These are phyloP conservation scores for Xylariaceae sp. DNA, from an alignment of 2,329 filamentous ascomycete species.

Conservation along the genomic window DNA sequence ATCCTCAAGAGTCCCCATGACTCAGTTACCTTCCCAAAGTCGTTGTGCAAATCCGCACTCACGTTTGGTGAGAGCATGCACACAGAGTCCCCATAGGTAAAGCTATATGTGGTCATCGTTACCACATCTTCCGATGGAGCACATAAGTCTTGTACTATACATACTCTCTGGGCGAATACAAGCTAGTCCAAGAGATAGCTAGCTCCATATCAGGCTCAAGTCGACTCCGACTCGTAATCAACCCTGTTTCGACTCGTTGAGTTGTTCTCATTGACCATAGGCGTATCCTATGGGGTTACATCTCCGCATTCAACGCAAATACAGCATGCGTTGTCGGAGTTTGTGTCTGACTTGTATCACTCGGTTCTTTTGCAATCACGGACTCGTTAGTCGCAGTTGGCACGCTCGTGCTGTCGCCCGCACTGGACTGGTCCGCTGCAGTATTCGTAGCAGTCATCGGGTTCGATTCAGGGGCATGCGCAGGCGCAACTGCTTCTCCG, in stretches of 20 bases:
- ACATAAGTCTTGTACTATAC: background rate
- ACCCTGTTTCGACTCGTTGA: background rate
- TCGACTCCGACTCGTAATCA: no score
- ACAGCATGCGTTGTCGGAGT: constrained; percentile 13
- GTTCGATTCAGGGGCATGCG: background rate
- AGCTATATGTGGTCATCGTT: background rate
- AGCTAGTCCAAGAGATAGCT: no score
- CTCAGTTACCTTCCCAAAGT: background rate
- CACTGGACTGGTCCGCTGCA: background rate
- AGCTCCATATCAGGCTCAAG: no score
- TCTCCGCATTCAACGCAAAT: constrained; percentile 9
- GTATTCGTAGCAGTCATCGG: background rate
- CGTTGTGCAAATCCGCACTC: no score
- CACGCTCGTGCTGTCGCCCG: background rate
- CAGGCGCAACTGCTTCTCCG: background rate
- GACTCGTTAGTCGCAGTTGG: background rate
- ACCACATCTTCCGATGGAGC: background rate
- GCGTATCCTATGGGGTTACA: background rate
- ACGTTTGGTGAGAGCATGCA: no score
- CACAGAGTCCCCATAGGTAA: no score
- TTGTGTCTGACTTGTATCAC: background rate
- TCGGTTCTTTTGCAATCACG: background rate
- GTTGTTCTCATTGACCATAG: background rate
- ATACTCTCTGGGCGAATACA: background rate
- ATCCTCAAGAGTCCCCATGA: background rate